Conservation (phyloP, 139 green algal species). For the Pleodorina starrii region DNA sequence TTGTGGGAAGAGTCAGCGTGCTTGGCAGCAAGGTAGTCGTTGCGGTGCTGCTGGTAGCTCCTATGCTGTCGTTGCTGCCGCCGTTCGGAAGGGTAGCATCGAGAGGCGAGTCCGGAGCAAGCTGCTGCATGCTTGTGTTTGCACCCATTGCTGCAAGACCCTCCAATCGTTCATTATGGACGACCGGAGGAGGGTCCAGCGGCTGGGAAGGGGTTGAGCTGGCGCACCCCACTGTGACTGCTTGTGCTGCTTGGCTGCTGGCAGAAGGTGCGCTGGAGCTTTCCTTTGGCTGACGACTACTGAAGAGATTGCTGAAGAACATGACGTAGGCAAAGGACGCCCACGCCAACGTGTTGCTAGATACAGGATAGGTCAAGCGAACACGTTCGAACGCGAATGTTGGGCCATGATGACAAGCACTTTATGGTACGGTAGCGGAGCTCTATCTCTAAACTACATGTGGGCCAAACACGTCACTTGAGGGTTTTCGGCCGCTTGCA, state of each 20-base stretch:
- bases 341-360: neutral
- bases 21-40: neutral
- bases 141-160: neutral
- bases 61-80: neutral
- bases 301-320: conserved; percentile 41
- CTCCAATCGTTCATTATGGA: conserved; percentile 8
- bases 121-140: neutral
- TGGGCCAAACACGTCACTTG: too few species aligned
- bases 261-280: neutral
- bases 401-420: neutral
- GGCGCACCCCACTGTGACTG: neutral
- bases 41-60: neutral
- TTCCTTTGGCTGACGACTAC: conserved; percentile 22
- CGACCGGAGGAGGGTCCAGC: conserved; percentile 9
- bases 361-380: neutral
- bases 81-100: neutral
- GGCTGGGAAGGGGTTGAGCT: neutral
- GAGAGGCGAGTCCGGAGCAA: neutral
- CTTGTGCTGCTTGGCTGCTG: neutral
- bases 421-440: too few species aligned
- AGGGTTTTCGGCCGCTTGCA: too few species aligned
- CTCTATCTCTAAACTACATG: too few species aligned
- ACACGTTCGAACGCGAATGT: neutral
- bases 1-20: conserved; percentile 11
- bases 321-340: neutral